Conservation (phyloP, 2,329 filamentous ascomycete species). For the Hypoxylon sp. region DNA sequence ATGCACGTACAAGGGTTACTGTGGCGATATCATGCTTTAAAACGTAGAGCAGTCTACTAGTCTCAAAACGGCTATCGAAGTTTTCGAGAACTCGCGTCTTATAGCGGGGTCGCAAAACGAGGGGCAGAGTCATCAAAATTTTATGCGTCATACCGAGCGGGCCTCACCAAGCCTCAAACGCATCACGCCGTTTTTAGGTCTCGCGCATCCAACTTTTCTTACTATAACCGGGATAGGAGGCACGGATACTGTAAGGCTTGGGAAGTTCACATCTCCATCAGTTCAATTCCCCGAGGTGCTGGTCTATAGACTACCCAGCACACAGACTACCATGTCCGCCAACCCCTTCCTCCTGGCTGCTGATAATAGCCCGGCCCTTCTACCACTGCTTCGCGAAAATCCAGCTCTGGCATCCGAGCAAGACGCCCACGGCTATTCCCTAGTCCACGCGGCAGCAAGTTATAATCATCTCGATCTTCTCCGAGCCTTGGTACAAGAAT, state of each 20-base stretch:
- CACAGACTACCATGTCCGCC: slow-evolving; percentile 55
- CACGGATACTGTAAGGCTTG: no score
- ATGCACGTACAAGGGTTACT: no score
- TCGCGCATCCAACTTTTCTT: no score
- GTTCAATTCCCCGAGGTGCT: no score
- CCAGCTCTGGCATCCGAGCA: slow-evolving; percentile 80
- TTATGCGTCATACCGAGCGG: background rate
- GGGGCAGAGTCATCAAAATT: background rate
- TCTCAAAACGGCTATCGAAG: no score
- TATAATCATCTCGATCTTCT: slow-evolving; percentile 88
- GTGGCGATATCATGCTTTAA: no score
- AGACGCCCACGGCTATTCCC: slow-evolving; percentile 92
- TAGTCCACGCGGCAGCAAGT: slow-evolving; percentile 90
- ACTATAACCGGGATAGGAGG: no score
- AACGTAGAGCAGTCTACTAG: no score
- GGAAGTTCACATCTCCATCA: background rate
- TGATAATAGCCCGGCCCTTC: slow-evolving; percentile 77
- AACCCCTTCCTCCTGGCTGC: slow-evolving; percentile 82
- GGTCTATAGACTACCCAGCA: no score
- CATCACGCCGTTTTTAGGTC: background rate
- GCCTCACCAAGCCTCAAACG: background rate
- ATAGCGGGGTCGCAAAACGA: background rate
- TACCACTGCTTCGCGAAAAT: slow-evolving; percentile 76
- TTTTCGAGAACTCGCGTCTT: no score
- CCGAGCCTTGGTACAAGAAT: slow-evolving; percentile 75